Base-by-base conservation (phyloP, 371 early-diverging fungal species). In the Paraphysoderma sedebokerense region DNA sequence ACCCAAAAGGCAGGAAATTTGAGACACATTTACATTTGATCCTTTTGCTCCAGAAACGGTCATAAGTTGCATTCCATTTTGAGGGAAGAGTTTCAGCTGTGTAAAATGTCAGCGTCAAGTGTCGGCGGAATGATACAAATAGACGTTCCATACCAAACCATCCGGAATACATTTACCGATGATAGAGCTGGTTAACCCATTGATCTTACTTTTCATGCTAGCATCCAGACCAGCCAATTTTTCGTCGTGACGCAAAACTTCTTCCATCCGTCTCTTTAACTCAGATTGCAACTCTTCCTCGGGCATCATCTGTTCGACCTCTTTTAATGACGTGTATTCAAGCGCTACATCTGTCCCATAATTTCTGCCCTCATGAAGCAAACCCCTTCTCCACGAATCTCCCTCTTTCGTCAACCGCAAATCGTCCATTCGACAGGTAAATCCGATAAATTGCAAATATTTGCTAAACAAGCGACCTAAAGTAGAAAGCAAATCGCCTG, bases 21-120 rank as follows among this genome's bases (percentile, higher is more conserved):
- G 99, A 6, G 91, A 85, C 23, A 93, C 82, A 63, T 99, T 99
- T 45, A 99, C 96, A 50, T 82, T 80, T 19, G 85, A 85, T 45
- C 99, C 99, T 71, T 99, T 99, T 52, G 99, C 98, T 59, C 99
- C 99, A 34, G 95, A 89, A 20, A 85, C 81, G 2, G 98, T 92
- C 92, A 98, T 98, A 62, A 93, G 74, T 67, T 87, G 91, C 96
- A 99, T 98, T 72, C 90, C 87, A 63, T 99, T 99, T 46, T 74
- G 60, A 24, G 97, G 97, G 80, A 97, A 98, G n/a, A n/a, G n/a
- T n/a, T n/a, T n/a, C n/a, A n/a, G n/a, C n/a, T n/a, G n/a, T n/a
- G n/a, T n/a, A n/a, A n/a, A n/a, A n/a, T n/a, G n/a, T n/a, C n/a
- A n/a, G n/a, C n/a, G n/a, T n/a, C n/a, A n/a, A n/a, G n/a, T n/a